Base-by-base conservation (phyloP, 2,329 filamentous ascomycete species). In the Fusarium papillatum region DNA sequence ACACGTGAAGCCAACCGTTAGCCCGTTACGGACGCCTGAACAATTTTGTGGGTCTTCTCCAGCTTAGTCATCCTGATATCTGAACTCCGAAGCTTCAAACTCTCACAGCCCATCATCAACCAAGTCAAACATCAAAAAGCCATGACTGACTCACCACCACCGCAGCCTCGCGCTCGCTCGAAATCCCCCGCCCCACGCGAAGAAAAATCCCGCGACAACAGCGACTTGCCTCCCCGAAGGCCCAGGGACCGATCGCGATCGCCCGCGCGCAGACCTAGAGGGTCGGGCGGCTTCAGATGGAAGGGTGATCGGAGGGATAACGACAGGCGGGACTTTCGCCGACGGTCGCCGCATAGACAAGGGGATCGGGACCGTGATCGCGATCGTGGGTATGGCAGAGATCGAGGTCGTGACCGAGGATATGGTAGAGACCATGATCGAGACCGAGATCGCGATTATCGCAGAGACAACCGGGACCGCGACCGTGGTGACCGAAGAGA, bases 241-340 rank as follows among this genome's bases (percentile, higher is more conserved):
- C 76, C 76, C n/a, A 66, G 78, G 63, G 74, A 80, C 57, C 75
- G 78, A 39, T 80, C 79, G 48, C 75, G 75, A 17, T 78, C 75
- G 36, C 76, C 75, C 19, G 68, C 69, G 50, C 73, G 77, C 62
- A 71, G 78, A 36, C 72, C 77, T 8, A 66, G 74, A 70, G 78
- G 78, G 19, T 61, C 78, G 10, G 78, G 78, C 8, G 78, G 78
- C 3, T 80, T 80, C 59, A 79, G 72, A 43, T 80, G 78, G 71
- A 80, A 80, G 55, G 78, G 79, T 17, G 79, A 80, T 34, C 79
- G 79, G 22, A 71, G 76, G 5, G 72, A 74, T 11, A 72, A 75
- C 10, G 76, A 79, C 11, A 73, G 77, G 43, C 76, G 77, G 7
- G 79, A 80, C 34, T 75, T 76, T 41, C 78, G 78, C 22, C 71